phyloP scores from a whole-genome alignment of 805 yeast genomes.

The Saturnispora diversa region DNA sequence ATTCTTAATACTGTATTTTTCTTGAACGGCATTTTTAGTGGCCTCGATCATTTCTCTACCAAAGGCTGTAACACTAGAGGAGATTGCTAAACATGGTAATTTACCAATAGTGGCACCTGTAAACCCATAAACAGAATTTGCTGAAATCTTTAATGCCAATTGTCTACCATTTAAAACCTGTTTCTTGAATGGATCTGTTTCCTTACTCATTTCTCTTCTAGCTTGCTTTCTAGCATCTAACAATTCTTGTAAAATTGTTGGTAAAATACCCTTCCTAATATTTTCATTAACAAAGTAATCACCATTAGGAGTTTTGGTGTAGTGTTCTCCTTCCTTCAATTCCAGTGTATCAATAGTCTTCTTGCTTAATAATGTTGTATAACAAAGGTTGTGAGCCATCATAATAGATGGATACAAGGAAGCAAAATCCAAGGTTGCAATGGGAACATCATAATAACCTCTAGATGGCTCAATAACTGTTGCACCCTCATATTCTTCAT shows the following conservation, averaged over 20 bases:
- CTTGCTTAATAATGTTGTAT: slow-evolving; percentile 75
- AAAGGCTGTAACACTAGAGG: slow-evolving; percentile 90
- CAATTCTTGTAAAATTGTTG: slow-evolving; percentile 84
- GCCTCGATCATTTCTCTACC: slow-evolving; percentile 96
- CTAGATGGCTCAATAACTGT: slow-evolving; percentile 95
- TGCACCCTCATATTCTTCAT: slow-evolving; percentile 98
- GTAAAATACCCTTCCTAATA: slow-evolving; percentile 76
- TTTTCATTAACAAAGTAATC: slow-evolving; percentile 74
- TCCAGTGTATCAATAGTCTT: slow-evolving; percentile 57
- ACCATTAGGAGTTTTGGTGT: slow-evolving; percentile 82
- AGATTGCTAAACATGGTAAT: slow-evolving; percentile 91
- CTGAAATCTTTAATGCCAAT: slow-evolving; percentile 90
- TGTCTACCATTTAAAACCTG: slow-evolving; percentile 97
- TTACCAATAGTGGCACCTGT: slow-evolving; percentile 99
- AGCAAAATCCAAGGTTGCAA: slow-evolving; percentile 96
- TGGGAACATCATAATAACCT: slow-evolving; percentile 95
- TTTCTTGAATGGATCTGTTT: slow-evolving; percentile 87
- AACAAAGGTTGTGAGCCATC: slow-evolving; percentile 98
- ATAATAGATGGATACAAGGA: slow-evolving; percentile 95
- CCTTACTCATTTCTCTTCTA: slow-evolving; percentile 80
- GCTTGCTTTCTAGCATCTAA: slow-evolving; percentile 90
- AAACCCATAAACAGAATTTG: slow-evolving; percentile 97
- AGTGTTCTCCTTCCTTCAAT: slow-evolving; percentile 66
- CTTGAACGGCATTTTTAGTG: slow-evolving; percentile 81
- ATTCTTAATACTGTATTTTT: slow-evolving; percentile 66